These are phyloP conservation scores for Cryptococcus deneoformans DNA, from an alignment of 1,284 basidiomycete genomes.

Conservation along the genomic window DNA sequence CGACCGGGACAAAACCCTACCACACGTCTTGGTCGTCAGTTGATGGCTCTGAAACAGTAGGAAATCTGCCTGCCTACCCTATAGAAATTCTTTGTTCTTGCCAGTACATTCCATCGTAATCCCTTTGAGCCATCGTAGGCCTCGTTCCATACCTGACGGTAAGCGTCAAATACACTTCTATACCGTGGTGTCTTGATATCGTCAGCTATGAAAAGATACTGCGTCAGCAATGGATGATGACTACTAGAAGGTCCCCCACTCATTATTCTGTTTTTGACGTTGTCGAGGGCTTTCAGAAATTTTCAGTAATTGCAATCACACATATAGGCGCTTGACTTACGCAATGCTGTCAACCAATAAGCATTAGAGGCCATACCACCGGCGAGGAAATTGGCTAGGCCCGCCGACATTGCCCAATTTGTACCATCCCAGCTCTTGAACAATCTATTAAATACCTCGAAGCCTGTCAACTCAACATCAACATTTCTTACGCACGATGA, in stretches of 20 bases:
- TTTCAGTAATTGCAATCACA: background rate
- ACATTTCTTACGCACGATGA: background rate
- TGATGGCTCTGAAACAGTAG: background rate
- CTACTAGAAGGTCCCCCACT: constrained; percentile 11
- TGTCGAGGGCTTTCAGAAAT: constrained; percentile 36
- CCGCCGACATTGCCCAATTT: constrained; percentile 42
- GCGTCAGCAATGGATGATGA: background rate
- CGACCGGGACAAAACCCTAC: constrained; percentile 48
- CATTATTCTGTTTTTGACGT: constrained; percentile 50
- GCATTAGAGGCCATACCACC: constrained; percentile 50
- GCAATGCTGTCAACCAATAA: constrained; percentile 45
- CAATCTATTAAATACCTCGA: constrained; percentile 48
- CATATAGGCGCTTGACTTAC: constrained; percentile 21
- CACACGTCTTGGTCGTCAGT: constrained; percentile 6
- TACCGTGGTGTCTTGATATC: constrained; percentile 42
- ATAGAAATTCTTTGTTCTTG: constrained; percentile 45
- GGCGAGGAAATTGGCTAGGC: constrained; percentile 43
- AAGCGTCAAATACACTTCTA: constrained; percentile 38
- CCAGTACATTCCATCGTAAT: constrained; percentile 34
- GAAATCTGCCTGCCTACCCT: constrained; percentile 26
- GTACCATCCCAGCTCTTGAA: constrained; percentile 47
- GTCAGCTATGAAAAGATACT: constrained; percentile 23
- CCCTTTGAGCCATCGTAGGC: constrained; percentile 28
- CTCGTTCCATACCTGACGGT: constrained; percentile 39
- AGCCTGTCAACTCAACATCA: constrained; percentile 25